Base-by-base conservation (phyloP, 179 eudicot species). In the Carnegiea gigantea region DNA sequence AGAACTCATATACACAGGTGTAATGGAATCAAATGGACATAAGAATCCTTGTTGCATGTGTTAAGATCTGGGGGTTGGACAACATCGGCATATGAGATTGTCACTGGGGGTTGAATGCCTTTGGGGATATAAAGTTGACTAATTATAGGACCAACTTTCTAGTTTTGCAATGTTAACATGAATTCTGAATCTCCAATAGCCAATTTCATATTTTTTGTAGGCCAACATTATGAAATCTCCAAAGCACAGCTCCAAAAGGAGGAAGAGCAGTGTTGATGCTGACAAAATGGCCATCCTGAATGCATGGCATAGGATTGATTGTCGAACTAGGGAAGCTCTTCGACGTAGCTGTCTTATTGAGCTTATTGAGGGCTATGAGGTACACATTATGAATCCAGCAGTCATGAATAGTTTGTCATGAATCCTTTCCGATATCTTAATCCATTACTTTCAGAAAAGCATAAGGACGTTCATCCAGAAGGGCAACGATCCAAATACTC, bases 271-370 rank as follows among this genome's bases (percentile, higher is more conserved):
- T 64, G 80, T 86, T 51, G 90, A 91, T 87, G 79, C 88, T 85
- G 98, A 94, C 65, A 96, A 94, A 82, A 86, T 86, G 89, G 93
- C 90, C 75, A 95, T 87, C 60, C 46, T 96, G 87, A 89, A 88
- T 80, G 99, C 97, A 67, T 96, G 99, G 99, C 96, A 93, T 79
- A 90, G 97, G 81, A 90, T 96, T 59, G 93, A 93, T 89, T 87
- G 91, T 83, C 89, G 96, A 79, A 92, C 99, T 44, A 92, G 99
- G 86, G 98, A 92, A 79, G 98, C 99, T 73, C 91, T 96, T 77
- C 96, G 99, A 4, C 95, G 93, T 60, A 92, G 92, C 89, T 94
- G 85, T 82, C 94, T 89, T 64, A 81, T 89, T 30, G 97, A 92
- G 30, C 85, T 92, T 59, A 80, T 96, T 77, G 87, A 87, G 73